Evolutionary conservation across 1,139 yeast species (phyloP).

Genomic region (Casaregolazyma suthepensis): DNA sequence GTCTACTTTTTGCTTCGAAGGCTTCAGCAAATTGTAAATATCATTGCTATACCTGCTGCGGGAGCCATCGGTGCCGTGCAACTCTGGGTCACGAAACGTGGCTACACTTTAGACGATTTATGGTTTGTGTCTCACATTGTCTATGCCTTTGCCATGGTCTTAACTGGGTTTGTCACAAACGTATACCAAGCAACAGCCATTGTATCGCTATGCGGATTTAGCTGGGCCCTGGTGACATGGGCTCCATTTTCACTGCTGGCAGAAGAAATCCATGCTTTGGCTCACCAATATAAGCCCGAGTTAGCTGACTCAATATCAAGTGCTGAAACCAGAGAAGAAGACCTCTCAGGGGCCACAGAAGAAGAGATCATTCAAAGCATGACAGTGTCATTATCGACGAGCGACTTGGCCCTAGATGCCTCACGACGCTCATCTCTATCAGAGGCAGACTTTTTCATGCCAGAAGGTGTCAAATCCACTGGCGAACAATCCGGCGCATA

Average conservation of each 20-base stretch:
- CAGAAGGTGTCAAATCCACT: constrained; percentile 16
- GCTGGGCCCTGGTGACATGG: constrained; percentile 40
- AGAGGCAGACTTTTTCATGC: constrained; percentile 18
- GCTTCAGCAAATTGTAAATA: constrained; percentile 2
- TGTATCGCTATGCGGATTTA: constrained; percentile 34
- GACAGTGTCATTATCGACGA: constrained; percentile 2
- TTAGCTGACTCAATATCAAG: background rate
- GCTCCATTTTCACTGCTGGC: constrained; percentile 39
- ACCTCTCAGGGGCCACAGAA: constrained; percentile 4
- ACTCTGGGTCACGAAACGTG: constrained; percentile 7
- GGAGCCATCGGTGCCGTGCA: constrained; percentile 4
- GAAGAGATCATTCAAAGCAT: constrained; percentile 4
- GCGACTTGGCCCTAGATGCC: background rate
- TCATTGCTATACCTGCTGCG: constrained; percentile 5
- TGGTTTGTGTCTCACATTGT: constrained; percentile 34
- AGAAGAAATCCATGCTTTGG: constrained; percentile 30
- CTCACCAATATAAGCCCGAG: constrained; percentile 2
- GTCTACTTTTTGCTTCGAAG: constrained; percentile 9
- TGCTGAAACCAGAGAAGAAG: background rate
- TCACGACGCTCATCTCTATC: constrained; percentile 13
- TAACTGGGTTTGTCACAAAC: constrained; percentile 27
- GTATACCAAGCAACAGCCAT: constrained; percentile 29
- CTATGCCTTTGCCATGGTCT: constrained; percentile 31
- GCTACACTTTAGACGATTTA: constrained; percentile 20
- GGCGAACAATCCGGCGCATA: constrained; percentile 32